Evolutionary conservation across 148 eudicot genomes (phyloP).

Genomic region (Silene uniflora): DNA sequence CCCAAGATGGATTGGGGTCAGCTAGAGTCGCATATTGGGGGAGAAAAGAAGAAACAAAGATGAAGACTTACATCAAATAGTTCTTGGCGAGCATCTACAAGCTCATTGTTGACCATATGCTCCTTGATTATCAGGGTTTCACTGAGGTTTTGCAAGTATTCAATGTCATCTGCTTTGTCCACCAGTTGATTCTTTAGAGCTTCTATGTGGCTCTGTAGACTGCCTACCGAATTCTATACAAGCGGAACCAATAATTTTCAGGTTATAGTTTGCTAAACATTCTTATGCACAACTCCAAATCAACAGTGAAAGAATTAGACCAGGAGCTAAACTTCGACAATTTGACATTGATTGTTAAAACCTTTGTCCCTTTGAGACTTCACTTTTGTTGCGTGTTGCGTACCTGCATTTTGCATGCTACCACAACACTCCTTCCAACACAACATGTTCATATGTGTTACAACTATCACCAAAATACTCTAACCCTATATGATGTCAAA

Average conservation of each 20-base stretch:
- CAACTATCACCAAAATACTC: background rate
- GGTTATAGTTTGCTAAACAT: background rate
- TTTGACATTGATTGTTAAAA: background rate
- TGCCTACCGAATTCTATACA: constrained; percentile 7
- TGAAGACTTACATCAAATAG: constrained; percentile 18
- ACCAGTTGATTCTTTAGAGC: constrained; percentile 21
- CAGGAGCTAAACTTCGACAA: background rate
- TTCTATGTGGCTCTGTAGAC: constrained; percentile 9
- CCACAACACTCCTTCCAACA: background rate
- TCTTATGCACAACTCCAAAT: background rate
- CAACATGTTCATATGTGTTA: background rate
- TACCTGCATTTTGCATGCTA: background rate
- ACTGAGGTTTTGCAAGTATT: constrained; percentile 15
- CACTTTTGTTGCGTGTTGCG: background rate
- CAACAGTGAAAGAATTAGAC: background rate
- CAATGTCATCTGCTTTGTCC: constrained; percentile 24
- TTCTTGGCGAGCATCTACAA: constrained; percentile 25
- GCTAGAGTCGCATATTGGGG: background rate
- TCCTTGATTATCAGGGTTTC: constrained; percentile 19
- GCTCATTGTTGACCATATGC: constrained; percentile 28
- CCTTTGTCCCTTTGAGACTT: background rate
- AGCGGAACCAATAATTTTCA: background rate
- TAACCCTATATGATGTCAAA: background rate
- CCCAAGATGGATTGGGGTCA: background rate
- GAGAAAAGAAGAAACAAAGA: background rate